These are phyloP conservation scores for Candida dubliniensis DNA, from an alignment of 1,139 yeast genomes.

Conservation along the genomic window DNA sequence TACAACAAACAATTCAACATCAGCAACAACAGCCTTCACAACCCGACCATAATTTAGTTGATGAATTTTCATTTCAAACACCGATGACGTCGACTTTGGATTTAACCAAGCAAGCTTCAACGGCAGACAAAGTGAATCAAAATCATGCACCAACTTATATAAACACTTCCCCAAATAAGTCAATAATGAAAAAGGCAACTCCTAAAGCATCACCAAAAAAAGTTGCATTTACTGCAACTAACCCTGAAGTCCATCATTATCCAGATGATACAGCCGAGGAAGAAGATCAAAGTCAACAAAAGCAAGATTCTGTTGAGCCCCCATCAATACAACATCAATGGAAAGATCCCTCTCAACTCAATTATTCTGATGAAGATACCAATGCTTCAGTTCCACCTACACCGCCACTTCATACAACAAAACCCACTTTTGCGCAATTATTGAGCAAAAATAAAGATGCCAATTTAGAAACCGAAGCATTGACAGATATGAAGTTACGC, in stretches of 20 bases:
- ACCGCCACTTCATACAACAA: constrained; percentile 21
- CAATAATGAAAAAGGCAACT: constrained; percentile 37
- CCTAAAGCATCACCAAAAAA: constrained; percentile 38
- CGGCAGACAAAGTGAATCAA: not conserved
- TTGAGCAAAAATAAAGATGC: constrained; percentile 19
- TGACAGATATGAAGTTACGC: constrained; percentile 25
- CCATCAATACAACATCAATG: constrained; percentile 11
- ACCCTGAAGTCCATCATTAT: constrained; percentile 41
- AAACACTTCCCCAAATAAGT: constrained; percentile 37
- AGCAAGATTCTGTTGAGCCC: constrained; percentile 1
- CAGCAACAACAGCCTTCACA: constrained; percentile 4
- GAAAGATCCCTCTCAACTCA: constrained; percentile 24
- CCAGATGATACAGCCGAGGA: constrained; percentile 15
- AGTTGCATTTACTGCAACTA: constrained; percentile 37
- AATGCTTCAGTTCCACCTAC: constrained; percentile 15
- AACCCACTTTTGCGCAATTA: constrained; percentile 17
- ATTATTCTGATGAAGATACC: constrained; percentile 12
- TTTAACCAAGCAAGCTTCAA: constrained; percentile 14
- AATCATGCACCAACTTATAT: constrained; percentile 6
- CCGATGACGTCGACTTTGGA: constrained; percentile 28
- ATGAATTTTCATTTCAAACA: constrained; percentile 33
- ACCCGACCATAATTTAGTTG: constrained; percentile 18
- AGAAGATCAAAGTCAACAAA: constrained; percentile 1
- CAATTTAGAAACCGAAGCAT: constrained; percentile 22
- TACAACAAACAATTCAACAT: constrained; percentile 16